A percentile compares a stretch with the other conserved stretches of the same genome.
Conservation (phyloP, 305 asterid genomes). For the Plantago lanceolata region DNA sequence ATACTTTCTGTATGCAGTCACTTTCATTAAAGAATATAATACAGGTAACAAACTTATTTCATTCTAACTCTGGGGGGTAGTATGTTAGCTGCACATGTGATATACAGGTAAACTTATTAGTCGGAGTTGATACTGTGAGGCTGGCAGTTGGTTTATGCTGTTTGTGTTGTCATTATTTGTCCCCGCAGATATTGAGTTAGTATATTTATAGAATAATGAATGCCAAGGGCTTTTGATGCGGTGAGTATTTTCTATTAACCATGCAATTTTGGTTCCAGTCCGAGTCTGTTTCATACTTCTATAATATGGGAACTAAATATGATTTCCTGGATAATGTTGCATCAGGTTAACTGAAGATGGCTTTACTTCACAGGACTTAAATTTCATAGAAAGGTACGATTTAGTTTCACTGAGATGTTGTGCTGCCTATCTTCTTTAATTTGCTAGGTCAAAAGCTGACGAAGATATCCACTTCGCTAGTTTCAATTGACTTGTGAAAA, state of each 20-base stretch:
- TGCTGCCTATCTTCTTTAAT: constrained; percentile 5
- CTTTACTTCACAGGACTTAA: constrained; percentile 1
- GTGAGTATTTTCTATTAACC: neutral
- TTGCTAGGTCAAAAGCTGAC: neutral
- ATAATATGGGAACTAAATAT: neutral
- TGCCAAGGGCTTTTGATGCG: constrained; percentile 1
- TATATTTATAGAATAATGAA: neutral
- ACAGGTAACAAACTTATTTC: neutral
- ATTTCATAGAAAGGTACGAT: neutral
- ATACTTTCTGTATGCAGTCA: no score
- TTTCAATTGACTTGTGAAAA: no score
- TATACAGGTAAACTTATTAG: no score
- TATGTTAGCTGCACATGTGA: neutral
- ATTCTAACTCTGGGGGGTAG: neutral
- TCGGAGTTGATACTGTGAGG: constrained; percentile 6
- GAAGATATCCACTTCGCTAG: neutral
- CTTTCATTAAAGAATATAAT: neutral
- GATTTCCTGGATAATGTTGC: constrained; percentile 1
- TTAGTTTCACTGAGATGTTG: neutral
- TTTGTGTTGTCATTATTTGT: neutral
- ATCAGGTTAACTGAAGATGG: constrained; percentile 2
- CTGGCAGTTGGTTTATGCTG: neutral
- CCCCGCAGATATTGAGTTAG: neutral
- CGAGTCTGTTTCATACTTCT: neutral
- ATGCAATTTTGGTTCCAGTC: neutral